Base-by-base conservation (phyloP, 129 eudicot genomes). In the Calendula officinalis region DNA sequence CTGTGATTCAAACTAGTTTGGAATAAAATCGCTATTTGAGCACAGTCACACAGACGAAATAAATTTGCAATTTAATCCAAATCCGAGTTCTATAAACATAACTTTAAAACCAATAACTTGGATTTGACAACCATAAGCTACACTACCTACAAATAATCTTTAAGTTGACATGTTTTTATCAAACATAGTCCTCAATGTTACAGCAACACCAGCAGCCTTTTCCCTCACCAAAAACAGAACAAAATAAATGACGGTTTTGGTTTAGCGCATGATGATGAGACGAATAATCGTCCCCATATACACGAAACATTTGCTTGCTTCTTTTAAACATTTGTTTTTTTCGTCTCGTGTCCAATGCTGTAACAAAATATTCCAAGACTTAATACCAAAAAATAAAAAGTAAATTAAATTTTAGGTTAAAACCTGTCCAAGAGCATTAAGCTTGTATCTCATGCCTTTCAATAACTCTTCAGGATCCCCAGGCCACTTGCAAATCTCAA, bases 341-440 rank as follows among this genome's bases (percentile, higher is more conserved):
- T 79, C 85, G 27, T 80, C 87, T 35, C 95, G 81, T 39, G 92
- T 12, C 97, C 97, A 90, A 64, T 90, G 92, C 95, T 90, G 86
- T 70, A 75, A 79, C 49, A 38, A 42, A 64, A 64, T 17, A 39
- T 56, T 59, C 64, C 4, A 70, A 8, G 22, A 58, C 3, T 58
- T 37, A 47, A 52, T 6, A 22, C 8, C 40, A 48, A 12, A 37
- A 34, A 5, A 13, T 39, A 9, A 30, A 42, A n/a, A 66, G 50
- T 39, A 3, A n/a, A 32, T 3, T 7, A n/a, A 34, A 6, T 3
- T 6, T 34, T 40, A 39, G 35, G 16, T 8, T 3, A 13, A 49
- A 36, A 84, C 97, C 95, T 91, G 81, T 70, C 80, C 86, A 37
- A 91, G 83, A 70, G 77, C 86, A 67, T 91, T 91, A 38, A 91